A percentile compares a stretch with the other conserved stretches of the same genome.
Evolutionary conservation across 805 yeast species (phyloP).

Genomic region (Monosporozyma servazzii): DNA sequence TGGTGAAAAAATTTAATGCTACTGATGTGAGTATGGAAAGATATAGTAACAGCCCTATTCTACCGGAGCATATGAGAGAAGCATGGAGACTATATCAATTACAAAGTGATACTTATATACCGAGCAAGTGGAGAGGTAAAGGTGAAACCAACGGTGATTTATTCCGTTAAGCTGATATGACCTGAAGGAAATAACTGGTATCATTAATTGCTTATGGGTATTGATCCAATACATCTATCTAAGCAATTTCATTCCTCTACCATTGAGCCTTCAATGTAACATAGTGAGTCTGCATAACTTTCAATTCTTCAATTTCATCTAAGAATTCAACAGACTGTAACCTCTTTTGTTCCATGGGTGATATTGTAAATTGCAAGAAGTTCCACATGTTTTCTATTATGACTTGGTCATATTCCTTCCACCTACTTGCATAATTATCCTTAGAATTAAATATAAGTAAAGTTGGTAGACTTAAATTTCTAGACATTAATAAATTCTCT

Average conservation of each 20-base stretch:
- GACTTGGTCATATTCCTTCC: constrained; percentile 2
- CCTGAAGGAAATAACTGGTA: not conserved
- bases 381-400: constrained; percentile 29
- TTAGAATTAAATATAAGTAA: constrained; percentile 33
- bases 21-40: constrained; percentile 28
- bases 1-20: constrained; percentile 23
- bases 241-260: constrained; percentile 5
- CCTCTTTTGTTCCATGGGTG: constrained; percentile 31
- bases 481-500: constrained; percentile 39
- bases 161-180: constrained; percentile 39
- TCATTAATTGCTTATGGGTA: no score
- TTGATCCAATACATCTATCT: not conserved
- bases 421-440: constrained; percentile 21
- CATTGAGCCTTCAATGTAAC: constrained; percentile 31
- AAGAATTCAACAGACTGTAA: constrained; percentile 41
- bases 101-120: constrained; percentile 57
- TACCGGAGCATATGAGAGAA: constrained; percentile 78
- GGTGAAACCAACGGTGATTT: constrained; percentile 63
- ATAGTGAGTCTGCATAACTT: constrained; percentile 44
- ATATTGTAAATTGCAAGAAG: constrained; percentile 28
- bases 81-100: constrained; percentile 73
- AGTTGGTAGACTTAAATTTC: constrained; percentile 38
- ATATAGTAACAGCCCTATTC: constrained; percentile 47
- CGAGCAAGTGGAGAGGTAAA: constrained; percentile 60
- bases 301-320: constrained; percentile 53